A percentile compares a stretch with the other conserved stretches of the same genome.
Evolutionary conservation across 129 eudicot genomes (phyloP).

Genomic region (Ambrosia artemisiifolia): DNA sequence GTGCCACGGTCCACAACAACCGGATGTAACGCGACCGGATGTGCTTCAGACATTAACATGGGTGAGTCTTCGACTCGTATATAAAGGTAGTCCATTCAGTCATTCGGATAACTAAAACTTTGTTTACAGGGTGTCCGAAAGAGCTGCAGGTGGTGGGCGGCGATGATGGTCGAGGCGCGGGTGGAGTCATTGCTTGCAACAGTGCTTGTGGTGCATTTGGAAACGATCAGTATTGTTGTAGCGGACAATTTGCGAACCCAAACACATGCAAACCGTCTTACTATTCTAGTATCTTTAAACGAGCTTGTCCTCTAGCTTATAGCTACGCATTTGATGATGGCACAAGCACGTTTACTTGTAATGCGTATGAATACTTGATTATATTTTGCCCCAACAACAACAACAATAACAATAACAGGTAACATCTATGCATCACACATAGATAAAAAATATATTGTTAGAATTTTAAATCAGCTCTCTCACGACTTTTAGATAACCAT

Average conservation of each 20-base stretch:
- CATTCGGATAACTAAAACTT: background rate
- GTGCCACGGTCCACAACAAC: conserved; percentile 52
- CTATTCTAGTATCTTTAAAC: conserved; percentile 76
- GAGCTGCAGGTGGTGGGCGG: conserved; percentile 83
- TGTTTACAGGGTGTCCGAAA: conserved; percentile 74
- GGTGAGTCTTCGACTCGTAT: conserved; percentile 35
- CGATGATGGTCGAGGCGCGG: conserved; percentile 36
- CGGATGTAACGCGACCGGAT: conserved; percentile 78
- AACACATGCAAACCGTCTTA: conserved; percentile 67
- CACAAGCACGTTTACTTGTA: conserved; percentile 92
- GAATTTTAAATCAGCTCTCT: too few relatives aligned
- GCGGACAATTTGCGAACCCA: conserved; percentile 90
- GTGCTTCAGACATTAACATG: conserved; percentile 65
- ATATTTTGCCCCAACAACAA: conserved; percentile 66
- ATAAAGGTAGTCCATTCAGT: background rate
- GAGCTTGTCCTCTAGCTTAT: conserved; percentile 90
- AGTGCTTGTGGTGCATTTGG: conserved; percentile 94
- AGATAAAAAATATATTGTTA: background rate
- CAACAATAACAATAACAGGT: conserved; percentile 50
- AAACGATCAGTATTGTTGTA: conserved; percentile 83
- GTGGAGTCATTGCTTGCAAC: conserved; percentile 71
- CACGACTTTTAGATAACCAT: too few relatives aligned
- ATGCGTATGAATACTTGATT: conserved; percentile 68
- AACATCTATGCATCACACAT: conserved; percentile 4
- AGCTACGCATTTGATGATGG: conserved; percentile 95